Conservation (phyloP, 2,329 filamentous ascomycete genomes). For the Aspergillus amoenus region DNA sequence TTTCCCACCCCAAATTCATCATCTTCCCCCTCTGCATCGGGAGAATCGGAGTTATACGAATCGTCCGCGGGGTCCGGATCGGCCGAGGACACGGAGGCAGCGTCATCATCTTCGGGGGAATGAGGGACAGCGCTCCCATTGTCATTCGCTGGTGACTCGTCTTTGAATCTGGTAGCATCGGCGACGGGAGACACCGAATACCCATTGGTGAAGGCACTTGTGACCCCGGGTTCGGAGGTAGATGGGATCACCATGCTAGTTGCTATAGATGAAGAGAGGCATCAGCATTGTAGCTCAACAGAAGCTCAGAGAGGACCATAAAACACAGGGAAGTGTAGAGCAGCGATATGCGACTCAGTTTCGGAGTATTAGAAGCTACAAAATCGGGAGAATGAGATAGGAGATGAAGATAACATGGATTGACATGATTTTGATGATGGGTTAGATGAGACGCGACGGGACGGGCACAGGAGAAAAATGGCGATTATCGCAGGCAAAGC, state of each 20-base stretch:
- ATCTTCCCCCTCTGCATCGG: constrained; percentile 48
- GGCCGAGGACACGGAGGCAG: constrained; percentile 50
- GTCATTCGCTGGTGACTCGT: constrained; percentile 49
- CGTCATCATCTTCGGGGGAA: constrained; percentile 57
- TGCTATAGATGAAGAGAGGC: constrained; percentile 35
- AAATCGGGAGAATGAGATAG: constrained; percentile 23
- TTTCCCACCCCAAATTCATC: constrained; percentile 73
- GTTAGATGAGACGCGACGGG: constrained; percentile 37
- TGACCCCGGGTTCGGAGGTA: constrained; percentile 34
- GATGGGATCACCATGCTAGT: constrained; percentile 48
- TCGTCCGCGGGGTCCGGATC: constrained; percentile 41
- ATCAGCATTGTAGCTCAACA: constrained; percentile 44
- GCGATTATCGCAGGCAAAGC: constrained; percentile 20
- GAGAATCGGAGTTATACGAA: constrained; percentile 39
- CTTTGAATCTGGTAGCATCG: constrained; percentile 25
- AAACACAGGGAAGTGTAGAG: constrained; percentile 24
- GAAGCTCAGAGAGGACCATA: constrained; percentile 16
- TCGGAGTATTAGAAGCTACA: constrained; percentile 24
- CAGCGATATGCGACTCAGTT: constrained; percentile 36
- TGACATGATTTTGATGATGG: constrained; percentile 38
- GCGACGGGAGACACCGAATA: constrained; percentile 27
- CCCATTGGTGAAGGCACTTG: constrained; percentile 37
- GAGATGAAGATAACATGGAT: constrained; percentile 36
- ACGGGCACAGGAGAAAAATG: constrained; percentile 20
- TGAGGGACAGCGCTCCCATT: constrained; percentile 79